These are phyloP conservation scores for Thecamonas trahens DNA, from an alignment of 78 protist genomes.

Conservation along the genomic window DNA sequence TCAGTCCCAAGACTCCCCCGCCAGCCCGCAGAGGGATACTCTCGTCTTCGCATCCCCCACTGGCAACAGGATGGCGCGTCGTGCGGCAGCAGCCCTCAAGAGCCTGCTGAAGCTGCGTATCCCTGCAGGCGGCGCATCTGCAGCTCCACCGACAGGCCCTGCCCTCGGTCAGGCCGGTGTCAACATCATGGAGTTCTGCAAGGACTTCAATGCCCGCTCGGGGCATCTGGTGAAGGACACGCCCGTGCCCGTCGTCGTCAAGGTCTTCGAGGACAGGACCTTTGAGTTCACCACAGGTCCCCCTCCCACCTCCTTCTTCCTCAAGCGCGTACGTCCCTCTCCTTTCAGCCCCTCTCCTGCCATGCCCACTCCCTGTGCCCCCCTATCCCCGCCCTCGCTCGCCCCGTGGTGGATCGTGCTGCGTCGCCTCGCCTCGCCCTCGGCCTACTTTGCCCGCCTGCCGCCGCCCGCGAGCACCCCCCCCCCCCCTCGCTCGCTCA, in stretches of 20 bases:
- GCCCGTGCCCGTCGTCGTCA: not conserved
- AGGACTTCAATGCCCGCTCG: constrained; percentile 41
- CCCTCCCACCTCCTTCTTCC: not conserved
- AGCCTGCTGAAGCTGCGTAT: too few species aligned
- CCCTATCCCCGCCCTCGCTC: not conserved
- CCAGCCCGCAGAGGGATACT: too few species aligned
- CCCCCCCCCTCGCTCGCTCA: too few species aligned
- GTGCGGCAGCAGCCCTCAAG: too few species aligned
- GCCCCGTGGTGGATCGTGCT: constrained; percentile 2
- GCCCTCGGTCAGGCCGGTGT: constrained; percentile 50
- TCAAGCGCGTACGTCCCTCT: not conserved
- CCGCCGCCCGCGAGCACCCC: too few species aligned
- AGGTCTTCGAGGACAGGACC: not conserved
- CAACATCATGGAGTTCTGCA: constrained; percentile 46
- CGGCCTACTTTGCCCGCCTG: constrained; percentile 35
- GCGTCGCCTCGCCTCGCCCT: constrained; percentile 11
- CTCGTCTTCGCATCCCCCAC: too few species aligned
- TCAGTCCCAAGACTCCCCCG: too few species aligned
- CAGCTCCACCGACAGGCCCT: constrained; percentile 58
- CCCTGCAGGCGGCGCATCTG: constrained; percentile 43
- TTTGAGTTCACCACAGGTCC: not conserved
- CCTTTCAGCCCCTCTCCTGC: not conserved
- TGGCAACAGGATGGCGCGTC: too few species aligned
- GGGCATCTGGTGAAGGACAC: not conserved
- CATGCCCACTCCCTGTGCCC: not conserved